Base-by-base conservation (phyloP, 805 yeast species). In the Myxozyma vanderwaltii region DNA sequence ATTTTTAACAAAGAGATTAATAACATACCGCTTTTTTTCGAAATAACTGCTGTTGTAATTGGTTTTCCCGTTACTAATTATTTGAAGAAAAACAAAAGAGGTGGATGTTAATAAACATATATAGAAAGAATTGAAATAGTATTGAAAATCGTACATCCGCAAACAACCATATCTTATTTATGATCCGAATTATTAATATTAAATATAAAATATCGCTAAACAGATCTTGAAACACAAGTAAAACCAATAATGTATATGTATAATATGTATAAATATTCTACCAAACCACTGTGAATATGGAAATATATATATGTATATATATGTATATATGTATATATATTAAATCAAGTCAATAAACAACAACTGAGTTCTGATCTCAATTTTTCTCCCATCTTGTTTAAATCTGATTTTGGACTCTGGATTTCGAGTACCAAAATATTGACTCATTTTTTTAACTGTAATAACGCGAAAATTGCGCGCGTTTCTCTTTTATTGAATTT, bases 1-100 rank as follows among this genome's bases (percentile, higher is more conserved):
- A 44, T 19, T 17, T 15, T 2, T n/a, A 23, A 13, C 3, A 19
- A 4, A n/a, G n/a, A n/a, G n/a, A n/a, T n/a, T n/a, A n/a, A n/a
- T n/a, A n/a, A 38, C 66, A 19, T 56, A 57, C 71, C 73, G 39
- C 67, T 63, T 40, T 67, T 61, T 40, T 73, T 58, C 0, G 96
- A 89, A 1, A 91, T 75, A 7, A 89, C 97, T 0, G 97, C 92
- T 38, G 77, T 77, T n/a, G 69, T 71, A 4, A 91, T 82, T 0
- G 81, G 82, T 61, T 84, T 82, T 10, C 96, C 96, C 12, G 96
- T 86, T 24, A 88, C 79, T 70, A 56, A 15, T 27, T 15, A 19
- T 39, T 33, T 13, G 17, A 12, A 33, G n/a, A n/a, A n/a, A n/a
- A 15, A 38, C 23, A 35, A 27, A 6, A 12, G 8, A 24, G 8